Percentiles rank a stretch among this genome's conserved stretches.
phyloP scores from a whole-genome alignment of 345 rosid genomes.

The Jatropha curcas region DNA sequence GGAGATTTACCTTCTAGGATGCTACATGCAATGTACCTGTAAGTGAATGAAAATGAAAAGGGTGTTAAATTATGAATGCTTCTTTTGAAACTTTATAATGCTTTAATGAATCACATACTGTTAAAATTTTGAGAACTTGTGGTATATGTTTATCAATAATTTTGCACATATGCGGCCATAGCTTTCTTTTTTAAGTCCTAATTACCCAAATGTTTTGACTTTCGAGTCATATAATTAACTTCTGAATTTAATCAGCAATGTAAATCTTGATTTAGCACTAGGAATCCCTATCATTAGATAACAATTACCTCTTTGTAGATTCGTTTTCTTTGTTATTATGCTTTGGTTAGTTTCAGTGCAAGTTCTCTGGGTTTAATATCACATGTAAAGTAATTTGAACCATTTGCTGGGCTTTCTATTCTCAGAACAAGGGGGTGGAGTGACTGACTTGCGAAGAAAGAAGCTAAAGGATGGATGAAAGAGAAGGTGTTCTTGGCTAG shows the following conservation, averaged over 20 bases:
- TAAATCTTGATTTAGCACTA: not conserved
- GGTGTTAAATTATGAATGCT: not conserved
- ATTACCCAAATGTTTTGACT: not conserved
- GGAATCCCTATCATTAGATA: not conserved
- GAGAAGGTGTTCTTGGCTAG: not conserved
- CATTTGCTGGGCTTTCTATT: not conserved
- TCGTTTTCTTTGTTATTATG: not conserved
- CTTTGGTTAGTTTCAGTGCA: not conserved
- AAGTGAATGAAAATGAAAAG: not conserved
- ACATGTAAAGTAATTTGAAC: not conserved
- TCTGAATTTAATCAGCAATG: not conserved
- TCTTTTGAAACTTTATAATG: not conserved
- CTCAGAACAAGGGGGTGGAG: not conserved
- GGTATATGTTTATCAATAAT: not conserved
- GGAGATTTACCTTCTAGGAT: not conserved
- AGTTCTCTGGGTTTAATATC: not conserved
- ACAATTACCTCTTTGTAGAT: not conserved
- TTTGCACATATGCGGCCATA: not conserved
- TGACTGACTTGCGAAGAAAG: no score
- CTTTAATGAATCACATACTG: conserved; percentile 2
- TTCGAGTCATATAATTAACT: not conserved
- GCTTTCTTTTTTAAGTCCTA: not conserved
- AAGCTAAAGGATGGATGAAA: not conserved
- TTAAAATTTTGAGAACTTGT: not conserved
- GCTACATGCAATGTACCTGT: not conserved